A percentile compares a stretch with the other conserved stretches of the same genome.
phyloP scores from a whole-genome alignment of 2,329 filamentous ascomycete species.

The Claviceps sp. region DNA sequence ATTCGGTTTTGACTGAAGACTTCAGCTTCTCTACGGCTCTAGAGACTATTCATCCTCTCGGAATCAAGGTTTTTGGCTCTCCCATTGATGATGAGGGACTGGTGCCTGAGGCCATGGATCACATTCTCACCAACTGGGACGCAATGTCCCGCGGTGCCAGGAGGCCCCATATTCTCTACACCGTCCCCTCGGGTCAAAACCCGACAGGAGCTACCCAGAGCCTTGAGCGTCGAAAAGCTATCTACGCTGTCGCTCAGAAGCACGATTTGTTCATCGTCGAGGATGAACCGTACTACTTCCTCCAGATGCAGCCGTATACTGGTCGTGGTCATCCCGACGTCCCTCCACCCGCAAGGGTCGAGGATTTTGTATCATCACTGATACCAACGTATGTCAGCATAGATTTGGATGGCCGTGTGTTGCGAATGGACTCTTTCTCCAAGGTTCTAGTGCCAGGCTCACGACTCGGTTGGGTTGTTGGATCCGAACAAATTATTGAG shows the following conservation, averaged over 20 bases:
- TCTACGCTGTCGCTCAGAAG: conserved; percentile 69
- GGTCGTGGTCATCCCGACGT: conserved; percentile 34
- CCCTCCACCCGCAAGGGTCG: conserved; percentile 45
- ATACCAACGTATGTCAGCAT: conserved; percentile 62
- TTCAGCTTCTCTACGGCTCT: conserved; percentile 74
- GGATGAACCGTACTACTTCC: conserved; percentile 90
- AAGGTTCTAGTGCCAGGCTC: conserved; percentile 80
- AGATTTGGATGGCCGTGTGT: conserved; percentile 74
- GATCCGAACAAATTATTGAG: conserved; percentile 70
- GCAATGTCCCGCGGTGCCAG: conserved; percentile 26
- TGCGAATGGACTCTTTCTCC: conserved; percentile 86
- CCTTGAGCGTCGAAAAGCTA: conserved; percentile 48
- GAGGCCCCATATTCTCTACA: conserved; percentile 45
- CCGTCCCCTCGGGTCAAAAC: conserved; percentile 69
- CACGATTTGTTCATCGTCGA: conserved; percentile 82
- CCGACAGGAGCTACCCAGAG: conserved; percentile 78
- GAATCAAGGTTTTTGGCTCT: conserved; percentile 36
- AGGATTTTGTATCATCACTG: conserved; percentile 54
- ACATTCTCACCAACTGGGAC: conserved; percentile 37
- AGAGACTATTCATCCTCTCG: conserved; percentile 42
- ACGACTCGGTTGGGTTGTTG: conserved; percentile 80
- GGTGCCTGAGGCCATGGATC: conserved; percentile 36
- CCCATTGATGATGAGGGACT: conserved; percentile 41
- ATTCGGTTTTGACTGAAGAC: conserved; percentile 74
- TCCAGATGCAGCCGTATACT: conserved; percentile 72